Conservation (phyloP, 805 yeast genomes). For the Yarrowia phangngaensis region DNA sequence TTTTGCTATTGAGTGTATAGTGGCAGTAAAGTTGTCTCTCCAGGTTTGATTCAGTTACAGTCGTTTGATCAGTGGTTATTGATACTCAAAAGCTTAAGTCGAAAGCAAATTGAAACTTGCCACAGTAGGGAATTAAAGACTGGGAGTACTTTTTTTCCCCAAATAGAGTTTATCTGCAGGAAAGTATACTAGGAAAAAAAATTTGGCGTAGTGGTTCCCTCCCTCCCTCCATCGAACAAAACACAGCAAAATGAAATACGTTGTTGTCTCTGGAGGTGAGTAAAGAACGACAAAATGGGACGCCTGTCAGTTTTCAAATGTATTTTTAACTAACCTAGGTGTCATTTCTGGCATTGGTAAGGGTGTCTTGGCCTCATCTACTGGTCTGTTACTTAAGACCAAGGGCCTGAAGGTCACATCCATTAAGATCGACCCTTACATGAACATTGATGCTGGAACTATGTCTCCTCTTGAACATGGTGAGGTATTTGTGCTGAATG, state of each 20-base stretch:
- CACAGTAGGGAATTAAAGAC: too few species aligned
- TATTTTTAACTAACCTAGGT: constrained; percentile 43
- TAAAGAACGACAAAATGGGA: constrained; percentile 4
- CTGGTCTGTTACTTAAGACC: constrained; percentile 91
- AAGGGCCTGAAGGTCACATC: constrained; percentile 93
- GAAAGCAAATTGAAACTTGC: too few species aligned
- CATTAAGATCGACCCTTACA: constrained; percentile 96
- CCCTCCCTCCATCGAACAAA: constrained; percentile 26
- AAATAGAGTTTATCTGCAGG: constrained; percentile 21
- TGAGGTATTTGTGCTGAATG: constrained; percentile 95
- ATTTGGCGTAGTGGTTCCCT: constrained; percentile 20
- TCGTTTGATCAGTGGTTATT: too few species aligned
- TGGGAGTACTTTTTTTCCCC: background rate
- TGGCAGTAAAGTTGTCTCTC: too few species aligned
- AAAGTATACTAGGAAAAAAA: constrained; percentile 10
- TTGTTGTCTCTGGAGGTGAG: constrained; percentile 88
- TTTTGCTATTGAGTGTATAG: too few species aligned
- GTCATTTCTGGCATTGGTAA: constrained; percentile 99
- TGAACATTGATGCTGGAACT: constrained; percentile 99
- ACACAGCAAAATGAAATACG: constrained; percentile 76
- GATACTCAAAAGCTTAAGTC: too few species aligned
- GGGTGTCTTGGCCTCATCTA: constrained; percentile 95
- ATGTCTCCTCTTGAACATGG: constrained; percentile 99
- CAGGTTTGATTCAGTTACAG: too few species aligned
- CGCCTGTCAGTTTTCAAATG: background rate